phyloP scores from a whole-genome alignment of 2,329 filamentous ascomycete genomes.

The Annulohypoxylon truncatum region DNA sequence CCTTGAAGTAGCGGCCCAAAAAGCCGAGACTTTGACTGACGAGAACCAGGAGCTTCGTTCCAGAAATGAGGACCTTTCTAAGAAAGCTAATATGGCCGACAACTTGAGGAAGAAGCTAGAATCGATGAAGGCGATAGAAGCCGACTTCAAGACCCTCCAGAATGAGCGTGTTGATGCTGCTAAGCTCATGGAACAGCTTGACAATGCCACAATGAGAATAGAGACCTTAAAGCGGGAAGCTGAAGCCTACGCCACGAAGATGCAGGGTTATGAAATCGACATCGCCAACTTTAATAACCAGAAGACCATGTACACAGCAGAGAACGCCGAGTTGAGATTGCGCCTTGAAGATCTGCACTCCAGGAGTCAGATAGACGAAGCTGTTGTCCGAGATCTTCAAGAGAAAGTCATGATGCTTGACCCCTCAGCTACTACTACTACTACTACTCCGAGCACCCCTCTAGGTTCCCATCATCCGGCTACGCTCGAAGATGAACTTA shows the following conservation, averaged over 20 bases:
- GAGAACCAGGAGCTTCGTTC: constrained; percentile 69
- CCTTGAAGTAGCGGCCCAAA: constrained; percentile 61
- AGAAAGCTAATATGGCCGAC: constrained; percentile 72
- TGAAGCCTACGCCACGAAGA: constrained; percentile 50
- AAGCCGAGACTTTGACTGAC: constrained; percentile 66
- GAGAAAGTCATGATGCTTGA: constrained; percentile 62
- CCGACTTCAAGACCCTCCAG: constrained; percentile 66
- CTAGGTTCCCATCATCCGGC: constrained; percentile 52
- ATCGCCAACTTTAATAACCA: constrained; percentile 58
- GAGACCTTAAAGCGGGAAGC: constrained; percentile 52
- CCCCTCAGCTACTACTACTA: constrained; percentile 46
- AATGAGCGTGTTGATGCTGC: constrained; percentile 66
- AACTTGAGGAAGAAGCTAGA: constrained; percentile 73
- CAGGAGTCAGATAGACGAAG: constrained; percentile 57
- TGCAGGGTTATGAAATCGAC: constrained; percentile 53
- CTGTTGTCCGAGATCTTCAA: constrained; percentile 68
- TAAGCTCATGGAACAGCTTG: constrained; percentile 53
- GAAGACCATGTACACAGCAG: constrained; percentile 55
- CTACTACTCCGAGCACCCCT: constrained; percentile 42
- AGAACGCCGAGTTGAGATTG: constrained; percentile 58
- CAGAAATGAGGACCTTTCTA: constrained; percentile 67
- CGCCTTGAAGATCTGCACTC: constrained; percentile 51
- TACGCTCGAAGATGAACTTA: constrained; percentile 69
- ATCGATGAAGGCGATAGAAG: constrained; percentile 64
- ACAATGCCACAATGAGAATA: constrained; percentile 50